Conservation (phyloP, 345 rosid species). For the Geranium brycei region DNA sequence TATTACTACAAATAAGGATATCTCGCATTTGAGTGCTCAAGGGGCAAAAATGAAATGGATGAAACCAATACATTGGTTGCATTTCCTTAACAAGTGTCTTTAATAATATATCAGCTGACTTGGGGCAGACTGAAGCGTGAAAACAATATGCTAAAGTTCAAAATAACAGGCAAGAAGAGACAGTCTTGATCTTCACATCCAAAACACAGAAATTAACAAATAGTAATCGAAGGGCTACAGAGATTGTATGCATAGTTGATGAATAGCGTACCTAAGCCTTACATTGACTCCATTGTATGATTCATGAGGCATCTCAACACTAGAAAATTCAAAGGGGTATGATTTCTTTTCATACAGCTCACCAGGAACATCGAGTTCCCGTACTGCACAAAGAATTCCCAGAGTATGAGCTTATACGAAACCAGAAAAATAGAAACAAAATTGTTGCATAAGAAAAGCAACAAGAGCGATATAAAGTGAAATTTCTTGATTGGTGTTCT, state of each 20-base stretch:
- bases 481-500: neutral
- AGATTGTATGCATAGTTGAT: neutral
- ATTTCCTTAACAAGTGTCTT: neutral
- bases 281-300: conserved; percentile 46
- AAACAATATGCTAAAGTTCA: neutral
- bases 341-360: conserved; percentile 35
- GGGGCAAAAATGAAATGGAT: neutral
- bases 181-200: neutral
- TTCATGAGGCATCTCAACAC: conserved; percentile 49
- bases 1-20: neutral
- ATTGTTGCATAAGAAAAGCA: neutral
- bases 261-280: conserved; percentile 31
- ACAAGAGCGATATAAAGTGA: neutral
- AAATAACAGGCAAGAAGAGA: too few species aligned
- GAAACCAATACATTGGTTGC: neutral
- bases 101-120: neutral
- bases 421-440: conserved; percentile 1
- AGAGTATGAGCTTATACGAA: conserved; percentile 3
- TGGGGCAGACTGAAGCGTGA: neutral
- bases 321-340: conserved; percentile 48
- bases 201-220: neutral
- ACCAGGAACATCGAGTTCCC: conserved; percentile 39
- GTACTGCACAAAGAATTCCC: conserved; percentile 19
- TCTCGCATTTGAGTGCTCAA: neutral
- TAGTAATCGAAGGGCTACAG: neutral